A percentile compares a stretch with the other conserved stretches of the same genome.
Conservation (phyloP, 2,329 filamentous ascomycete genomes). For the Ophiostoma pallidulum region DNA sequence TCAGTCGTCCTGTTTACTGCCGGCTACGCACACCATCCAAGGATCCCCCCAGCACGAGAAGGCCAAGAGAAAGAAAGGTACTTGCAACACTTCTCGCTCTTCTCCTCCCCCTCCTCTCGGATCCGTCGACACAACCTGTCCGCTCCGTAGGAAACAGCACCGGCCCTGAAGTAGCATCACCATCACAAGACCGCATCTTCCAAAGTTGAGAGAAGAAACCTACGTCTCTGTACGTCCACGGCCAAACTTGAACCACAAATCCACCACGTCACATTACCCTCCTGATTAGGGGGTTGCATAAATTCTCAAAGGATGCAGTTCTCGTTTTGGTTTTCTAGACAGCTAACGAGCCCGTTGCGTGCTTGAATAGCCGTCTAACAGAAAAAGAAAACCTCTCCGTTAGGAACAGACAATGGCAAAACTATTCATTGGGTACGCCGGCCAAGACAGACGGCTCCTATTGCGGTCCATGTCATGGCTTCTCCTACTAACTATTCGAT, state of each 20-base stretch:
- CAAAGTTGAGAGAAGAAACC: too few species aligned
- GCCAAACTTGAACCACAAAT: too few species aligned
- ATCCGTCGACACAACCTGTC: neutral
- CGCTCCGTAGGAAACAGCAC: neutral
- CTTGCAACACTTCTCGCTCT: neutral
- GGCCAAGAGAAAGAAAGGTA: conserved; percentile 3
- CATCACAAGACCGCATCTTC: neutral
- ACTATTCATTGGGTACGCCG: conserved; percentile 66
- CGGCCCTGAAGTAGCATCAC: neutral
- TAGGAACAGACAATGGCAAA: conserved; percentile 11
- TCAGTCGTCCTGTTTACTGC: conserved; percentile 16
- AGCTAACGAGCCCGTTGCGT: too few species aligned
- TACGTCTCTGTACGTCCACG: too few species aligned
- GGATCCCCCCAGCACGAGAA: neutral
- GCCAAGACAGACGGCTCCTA: neutral
- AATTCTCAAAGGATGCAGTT: too few species aligned
- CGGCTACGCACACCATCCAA: conserved; percentile 14
- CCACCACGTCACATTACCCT: too few species aligned
- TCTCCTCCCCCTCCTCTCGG: neutral
- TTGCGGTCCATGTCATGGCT: neutral
- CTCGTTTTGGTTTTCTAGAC: too few species aligned
- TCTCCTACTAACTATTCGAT: conserved; percentile 15
- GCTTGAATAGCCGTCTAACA: too few species aligned
- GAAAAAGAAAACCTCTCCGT: neutral
- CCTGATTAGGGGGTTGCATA: too few species aligned